These are phyloP conservation scores for Ogataea salicorniae DNA, from an alignment of 805 yeast genomes.

Conservation along the genomic window DNA sequence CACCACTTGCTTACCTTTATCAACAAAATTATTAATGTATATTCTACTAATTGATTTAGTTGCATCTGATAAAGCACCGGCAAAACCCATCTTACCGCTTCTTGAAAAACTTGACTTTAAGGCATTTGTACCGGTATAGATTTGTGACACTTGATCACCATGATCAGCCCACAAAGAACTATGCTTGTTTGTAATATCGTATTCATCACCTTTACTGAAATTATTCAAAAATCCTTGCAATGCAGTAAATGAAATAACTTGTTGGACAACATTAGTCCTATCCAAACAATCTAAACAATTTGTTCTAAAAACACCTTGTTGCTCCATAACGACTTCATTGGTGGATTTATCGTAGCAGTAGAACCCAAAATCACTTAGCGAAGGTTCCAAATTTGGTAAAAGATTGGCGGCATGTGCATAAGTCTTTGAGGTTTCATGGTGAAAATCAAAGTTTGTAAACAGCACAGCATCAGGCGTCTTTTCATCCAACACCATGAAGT, in stretches of 20 bases:
- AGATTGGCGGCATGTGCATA: constrained; percentile 78
- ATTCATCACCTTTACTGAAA: constrained; percentile 23
- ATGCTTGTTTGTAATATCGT: constrained; percentile 66
- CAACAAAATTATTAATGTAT: constrained; percentile 94
- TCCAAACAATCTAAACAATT: constrained; percentile 95
- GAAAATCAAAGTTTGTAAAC: constrained; percentile 89
- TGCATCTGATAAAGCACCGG: constrained; percentile 96
- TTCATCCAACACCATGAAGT: constrained; percentile 40
- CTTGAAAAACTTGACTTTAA: constrained; percentile 91
- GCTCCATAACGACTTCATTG: constrained; percentile 60
- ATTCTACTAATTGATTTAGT: constrained; percentile 92
- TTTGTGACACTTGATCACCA: constrained; percentile 93
- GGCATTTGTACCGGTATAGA: constrained; percentile 97
- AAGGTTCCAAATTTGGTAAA: constrained; percentile 55
- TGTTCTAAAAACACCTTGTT: constrained; percentile 85
- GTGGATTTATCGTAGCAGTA: constrained; percentile 61
- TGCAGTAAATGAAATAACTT: constrained; percentile 71
- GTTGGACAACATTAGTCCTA: constrained; percentile 85
- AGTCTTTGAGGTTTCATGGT: constrained; percentile 84
- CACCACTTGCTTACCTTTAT: constrained; percentile 82
- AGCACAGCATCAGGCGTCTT: constrained; percentile 37
- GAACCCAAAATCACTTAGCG: constrained; percentile 77
- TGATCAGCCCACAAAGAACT: constrained; percentile 96
- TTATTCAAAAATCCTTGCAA: constrained; percentile 48
- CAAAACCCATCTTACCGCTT: constrained; percentile 92